Evolutionary conservation across 768 basidiomycete genomes (phyloP), one percentile per base, ranked within the genome.

Genomic region (Clitopilus hobsonii): DNA sequence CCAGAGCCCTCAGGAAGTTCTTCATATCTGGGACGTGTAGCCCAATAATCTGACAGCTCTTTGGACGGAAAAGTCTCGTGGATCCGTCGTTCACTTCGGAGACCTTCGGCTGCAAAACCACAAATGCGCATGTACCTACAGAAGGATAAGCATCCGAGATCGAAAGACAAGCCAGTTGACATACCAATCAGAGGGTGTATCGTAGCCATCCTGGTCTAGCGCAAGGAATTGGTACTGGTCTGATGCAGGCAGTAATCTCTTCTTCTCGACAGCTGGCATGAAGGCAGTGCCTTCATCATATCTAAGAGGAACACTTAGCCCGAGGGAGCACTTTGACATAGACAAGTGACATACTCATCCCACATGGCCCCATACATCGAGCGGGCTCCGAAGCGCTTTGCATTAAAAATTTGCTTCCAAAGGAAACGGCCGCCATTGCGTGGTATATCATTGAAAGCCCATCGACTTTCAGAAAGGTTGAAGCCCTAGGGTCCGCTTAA

Each of bases 231-330:
- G 74, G 62, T 74, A 83, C 51, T 75, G 71, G 16, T 83, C 78
- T n/a, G 79, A 77, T 54, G 76, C 71, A 8, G 91, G 91, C 2
- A 91, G 73, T 50, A 79, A 71, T 5, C 77, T 70, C 56, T 83
- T 82, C 55, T 75, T 72, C 38, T 82, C 65, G 1, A 90, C 81
- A 13, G 83, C 79, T 6, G 91, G 91, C 77, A 94, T 81, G 58
- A 90, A 81, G 1, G 84, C 89, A 0, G 91, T 93, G 30, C 91
- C 91, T 74, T 91, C 89, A 61, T 92, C 89, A 59, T 91, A 91
- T 67, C 87, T 89, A n/a, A n/a, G n/a, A n/a, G n/a, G n/a, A n/a
- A n/a, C n/a, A n/a, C n/a, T n/a, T n/a, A n/a, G n/a, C n/a, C n/a
- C n/a, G n/a, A n/a, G n/a, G n/a, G n/a, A n/a, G n/a, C n/a, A n/a